phyloP scores from a whole-genome alignment of 1,284 basidiomycete genomes.

The Apiotrichum veenhuisii region DNA sequence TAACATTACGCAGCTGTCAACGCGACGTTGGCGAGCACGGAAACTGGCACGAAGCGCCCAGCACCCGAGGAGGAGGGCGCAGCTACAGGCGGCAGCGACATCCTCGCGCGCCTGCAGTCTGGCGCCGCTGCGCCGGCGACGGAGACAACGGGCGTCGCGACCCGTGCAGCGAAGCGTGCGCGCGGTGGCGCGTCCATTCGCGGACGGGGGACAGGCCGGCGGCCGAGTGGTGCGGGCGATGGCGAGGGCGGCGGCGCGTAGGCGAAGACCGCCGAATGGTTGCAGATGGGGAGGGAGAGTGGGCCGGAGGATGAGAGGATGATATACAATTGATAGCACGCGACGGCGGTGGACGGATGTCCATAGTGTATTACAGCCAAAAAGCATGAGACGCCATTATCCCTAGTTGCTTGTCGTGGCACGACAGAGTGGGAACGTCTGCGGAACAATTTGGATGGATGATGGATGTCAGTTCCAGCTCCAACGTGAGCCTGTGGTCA shows the following conservation, averaged over 20 bases:
- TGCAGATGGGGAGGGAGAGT: not conserved
- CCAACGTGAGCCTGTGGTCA: no score
- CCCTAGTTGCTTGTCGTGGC: no score
- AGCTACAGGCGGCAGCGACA: constrained; percentile 7
- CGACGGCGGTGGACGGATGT: no score
- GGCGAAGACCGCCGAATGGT: not conserved
- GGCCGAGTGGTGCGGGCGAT: constrained; percentile 4
- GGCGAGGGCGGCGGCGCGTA: not conserved
- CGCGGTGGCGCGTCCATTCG: constrained; percentile 10
- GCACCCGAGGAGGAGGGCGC: constrained; percentile 13
- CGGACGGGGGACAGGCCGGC: constrained; percentile 14
- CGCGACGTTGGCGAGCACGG: constrained; percentile 25
- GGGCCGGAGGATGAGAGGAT: not conserved
- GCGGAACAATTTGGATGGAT: no score
- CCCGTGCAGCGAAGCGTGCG: constrained; percentile 15
- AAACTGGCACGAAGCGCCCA: constrained; percentile 10
- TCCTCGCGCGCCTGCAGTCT: constrained; percentile 12
- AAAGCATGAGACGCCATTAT: no score
- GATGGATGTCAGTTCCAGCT: no score
- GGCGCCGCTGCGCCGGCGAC: not conserved
- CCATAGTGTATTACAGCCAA: not conserved
- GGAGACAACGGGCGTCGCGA: not conserved
- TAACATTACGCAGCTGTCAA: constrained; percentile 34
- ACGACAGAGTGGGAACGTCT: no score
- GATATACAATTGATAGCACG: not conserved